phyloP scores from a whole-genome alignment of 2,329 filamentous ascomycete genomes.

The Verticillium isaacii region DNA sequence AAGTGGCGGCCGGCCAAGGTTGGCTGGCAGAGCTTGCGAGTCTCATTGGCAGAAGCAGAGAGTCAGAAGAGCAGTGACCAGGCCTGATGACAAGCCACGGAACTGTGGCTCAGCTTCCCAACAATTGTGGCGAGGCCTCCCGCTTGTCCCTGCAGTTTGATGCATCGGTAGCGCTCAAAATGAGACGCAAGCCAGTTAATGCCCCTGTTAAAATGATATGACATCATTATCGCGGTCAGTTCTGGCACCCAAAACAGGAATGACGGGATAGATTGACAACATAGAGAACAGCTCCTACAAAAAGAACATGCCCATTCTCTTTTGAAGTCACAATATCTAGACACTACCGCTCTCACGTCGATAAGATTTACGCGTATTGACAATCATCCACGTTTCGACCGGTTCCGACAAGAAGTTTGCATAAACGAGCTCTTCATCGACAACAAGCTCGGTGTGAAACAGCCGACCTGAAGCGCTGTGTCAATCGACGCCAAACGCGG shows the following conservation, averaged over 20 bases:
- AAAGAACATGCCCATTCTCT: neutral
- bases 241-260: neutral
- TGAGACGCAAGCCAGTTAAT: neutral
- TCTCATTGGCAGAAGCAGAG: neutral
- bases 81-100: neutral
- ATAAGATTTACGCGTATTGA: too few relatives aligned
- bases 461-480: neutral
- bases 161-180: neutral
- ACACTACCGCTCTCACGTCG: too few relatives aligned
- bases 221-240: neutral
- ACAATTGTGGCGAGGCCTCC: neutral
- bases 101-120: neutral
- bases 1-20: neutral
- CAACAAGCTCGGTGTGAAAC: neutral
- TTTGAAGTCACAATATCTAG: neutral
- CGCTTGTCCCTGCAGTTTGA: neutral
- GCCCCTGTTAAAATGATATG: neutral
- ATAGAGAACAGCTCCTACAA: neutral
- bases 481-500: neutral
- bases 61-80: neutral
- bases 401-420: neutral
- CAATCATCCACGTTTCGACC: neutral
- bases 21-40: neutral
- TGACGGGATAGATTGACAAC: neutral
- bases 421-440: neutral